Percentiles rank a stretch among this genome's conserved stretches.
Conservation (phyloP, 495 filamentous ascomycete genomes). For the Hypoxylon perforatum region DNA sequence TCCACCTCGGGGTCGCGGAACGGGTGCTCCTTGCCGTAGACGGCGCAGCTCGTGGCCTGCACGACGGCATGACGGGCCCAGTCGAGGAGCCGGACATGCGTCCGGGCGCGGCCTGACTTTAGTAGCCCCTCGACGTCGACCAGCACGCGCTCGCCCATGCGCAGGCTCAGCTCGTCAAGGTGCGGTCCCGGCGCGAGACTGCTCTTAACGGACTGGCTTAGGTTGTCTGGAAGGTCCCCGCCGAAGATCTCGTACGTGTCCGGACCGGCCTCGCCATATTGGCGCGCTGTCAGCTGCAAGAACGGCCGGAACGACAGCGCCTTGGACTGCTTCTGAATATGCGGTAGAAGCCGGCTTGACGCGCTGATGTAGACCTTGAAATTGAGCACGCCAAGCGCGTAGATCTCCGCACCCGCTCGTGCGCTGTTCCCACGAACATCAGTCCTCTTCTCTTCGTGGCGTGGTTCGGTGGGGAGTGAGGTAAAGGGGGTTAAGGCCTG, state of each 20-base stretch:
- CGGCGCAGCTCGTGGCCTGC: background rate
- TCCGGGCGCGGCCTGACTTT: background rate
- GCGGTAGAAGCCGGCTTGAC: background rate
- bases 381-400: background rate
- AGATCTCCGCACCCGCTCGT: background rate
- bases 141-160: background rate
- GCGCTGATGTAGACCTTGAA: background rate
- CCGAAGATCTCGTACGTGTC: background rate
- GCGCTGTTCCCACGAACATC: no score
- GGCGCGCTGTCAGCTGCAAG: background rate
- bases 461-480: background rate
- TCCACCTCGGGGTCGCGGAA: background rate
- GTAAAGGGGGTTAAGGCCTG: background rate
- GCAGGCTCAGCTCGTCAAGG: background rate
- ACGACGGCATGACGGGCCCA: background rate
- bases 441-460: no score
- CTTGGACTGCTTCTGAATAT: conserved; percentile 1
- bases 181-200: background rate
- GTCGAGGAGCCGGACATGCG: background rate
- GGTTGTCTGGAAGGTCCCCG: background rate
- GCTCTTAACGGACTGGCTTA: background rate
- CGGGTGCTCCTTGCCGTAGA: background rate
- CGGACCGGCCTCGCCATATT: background rate
- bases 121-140: background rate
- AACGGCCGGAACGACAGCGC: conserved; percentile 3